Percentiles rank a stretch among this genome's conserved stretches.
phyloP scores from a whole-genome alignment of 139 green algal genomes.

The Nannochloris sp. region DNA sequence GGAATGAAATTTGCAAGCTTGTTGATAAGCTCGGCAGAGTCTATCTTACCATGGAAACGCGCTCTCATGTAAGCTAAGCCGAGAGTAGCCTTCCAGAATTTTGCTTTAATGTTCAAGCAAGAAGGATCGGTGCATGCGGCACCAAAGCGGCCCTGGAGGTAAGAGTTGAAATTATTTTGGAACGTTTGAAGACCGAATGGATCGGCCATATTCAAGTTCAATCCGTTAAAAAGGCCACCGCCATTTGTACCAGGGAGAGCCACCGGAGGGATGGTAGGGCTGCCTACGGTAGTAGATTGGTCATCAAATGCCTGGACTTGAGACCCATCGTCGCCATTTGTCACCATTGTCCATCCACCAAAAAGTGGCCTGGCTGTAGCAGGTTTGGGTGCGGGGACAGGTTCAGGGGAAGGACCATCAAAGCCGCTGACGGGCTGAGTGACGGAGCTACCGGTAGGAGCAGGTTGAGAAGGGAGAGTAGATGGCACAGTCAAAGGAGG shows the following conservation, averaged over 20 bases:
- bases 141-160: background rate
- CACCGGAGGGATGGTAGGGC: too few relatives aligned
- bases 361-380: too few relatives aligned
- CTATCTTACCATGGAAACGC: background rate
- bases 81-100: background rate
- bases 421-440: background rate
- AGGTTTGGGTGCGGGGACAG: background rate
- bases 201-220: background rate
- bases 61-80: background rate
- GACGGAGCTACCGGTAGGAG: too few relatives aligned
- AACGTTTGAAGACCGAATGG: background rate
- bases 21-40: background rate
- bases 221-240: background rate
- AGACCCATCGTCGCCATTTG: background rate
- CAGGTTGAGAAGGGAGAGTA: background rate
- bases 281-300: too few relatives aligned
- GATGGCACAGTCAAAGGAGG: background rate
- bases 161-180: background rate
- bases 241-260: too few relatives aligned
- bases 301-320: too few relatives aligned
- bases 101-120: background rate
- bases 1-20: background rate
- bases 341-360: background rate
- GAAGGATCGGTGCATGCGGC: background rate
- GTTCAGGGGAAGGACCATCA: background rate